Base-by-base conservation (phyloP, 2,329 filamentous ascomycete species). In the Aspergillus hiratsukae region DNA sequence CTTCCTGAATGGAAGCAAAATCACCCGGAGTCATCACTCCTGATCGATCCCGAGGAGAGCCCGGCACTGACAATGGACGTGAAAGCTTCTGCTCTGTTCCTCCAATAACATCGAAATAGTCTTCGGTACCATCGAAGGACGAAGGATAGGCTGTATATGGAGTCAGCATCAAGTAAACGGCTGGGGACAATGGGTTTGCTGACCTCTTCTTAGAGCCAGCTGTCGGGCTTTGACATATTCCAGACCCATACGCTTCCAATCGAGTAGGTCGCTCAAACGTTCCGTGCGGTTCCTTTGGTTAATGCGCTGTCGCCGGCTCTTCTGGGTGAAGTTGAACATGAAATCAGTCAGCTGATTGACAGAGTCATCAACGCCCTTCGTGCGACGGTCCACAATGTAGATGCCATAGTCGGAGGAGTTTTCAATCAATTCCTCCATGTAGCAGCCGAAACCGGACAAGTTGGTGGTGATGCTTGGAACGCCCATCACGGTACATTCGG, bases 21-120 rank as follows among this genome's bases (percentile, higher is more conserved):
- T 99, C 94, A 49, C 94, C 94, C 7, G 94, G 94, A 0, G 94
- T 99, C 94, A 99, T 97, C 91, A 97, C 96, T 53, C 94, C 94
- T 46, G 88, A 88, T 35, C 91, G 85, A 71, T 96, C 92, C 59
- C 92, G 84, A 9, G 94, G 94, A 19, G 91, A 96, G 8, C 94
- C 94, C 2, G 94, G 94, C 51, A 96, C 91, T 2, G 91, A 97
- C 75, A 97, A 87, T 7, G 94, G 94, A 50, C 94, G 84, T 10
- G 91, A 93, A 69, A 99, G 92, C 86, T 97, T 99, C 71, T 92
- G 88, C 67, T 97, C 93, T 3, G 91, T 90, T 37, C 90, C 90
- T 52, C 91, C 90, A 69, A 97, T 96, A 76, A 92, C 94, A 71
- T 94, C 89, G 61, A 89, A 90, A 68, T 91, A 91, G 57, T 91